Percentiles rank a stretch among this genome's conserved stretches.
phyloP scores from a whole-genome alignment of 2,329 filamentous ascomycete genomes.

The Tolypocladium amazonense region DNA sequence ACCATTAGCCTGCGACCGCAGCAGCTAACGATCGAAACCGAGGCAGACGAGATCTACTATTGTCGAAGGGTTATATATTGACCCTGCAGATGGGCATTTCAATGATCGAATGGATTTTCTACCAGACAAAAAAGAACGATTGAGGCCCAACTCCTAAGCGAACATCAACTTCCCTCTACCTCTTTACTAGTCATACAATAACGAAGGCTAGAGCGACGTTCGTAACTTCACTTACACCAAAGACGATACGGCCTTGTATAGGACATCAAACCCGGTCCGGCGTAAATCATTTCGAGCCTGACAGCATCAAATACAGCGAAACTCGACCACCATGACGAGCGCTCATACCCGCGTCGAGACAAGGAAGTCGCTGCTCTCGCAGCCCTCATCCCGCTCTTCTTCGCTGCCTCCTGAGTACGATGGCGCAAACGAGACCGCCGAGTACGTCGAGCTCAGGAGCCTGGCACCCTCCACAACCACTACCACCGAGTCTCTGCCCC shows the following conservation, averaged over 20 bases:
- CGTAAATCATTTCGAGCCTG: not conserved
- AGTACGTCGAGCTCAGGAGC: conserved; percentile 12
- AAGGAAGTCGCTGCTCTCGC: not conserved
- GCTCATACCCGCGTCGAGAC: conserved; percentile 5
- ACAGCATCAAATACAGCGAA: not conserved
- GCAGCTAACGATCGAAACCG: not conserved
- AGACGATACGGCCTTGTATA: not conserved
- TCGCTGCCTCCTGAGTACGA: conserved; percentile 19
- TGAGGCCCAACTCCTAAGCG: too few relatives aligned
- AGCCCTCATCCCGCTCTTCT: conserved; percentile 4
- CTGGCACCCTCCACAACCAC: conserved; percentile 13
- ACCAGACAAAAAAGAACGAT: too few relatives aligned
- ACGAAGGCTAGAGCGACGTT: not conserved
- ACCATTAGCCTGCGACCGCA: not conserved
- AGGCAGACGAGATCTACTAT: not conserved
- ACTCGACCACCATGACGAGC: conserved; percentile 6
- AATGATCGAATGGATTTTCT: not conserved
- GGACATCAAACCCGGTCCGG: not conserved
- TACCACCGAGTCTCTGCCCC: conserved; percentile 16
- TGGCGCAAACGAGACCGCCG: conserved; percentile 8
- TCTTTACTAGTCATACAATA: too few relatives aligned
- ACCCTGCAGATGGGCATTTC: not conserved
- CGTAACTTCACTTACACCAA: not conserved
- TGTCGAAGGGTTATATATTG: not conserved
- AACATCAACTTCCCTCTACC: not conserved